A percentile compares a stretch with the other conserved stretches of the same genome.
phyloP scores from a whole-genome alignment of 2,329 filamentous ascomycete genomes.

The Amylocarpus encephaloides region DNA sequence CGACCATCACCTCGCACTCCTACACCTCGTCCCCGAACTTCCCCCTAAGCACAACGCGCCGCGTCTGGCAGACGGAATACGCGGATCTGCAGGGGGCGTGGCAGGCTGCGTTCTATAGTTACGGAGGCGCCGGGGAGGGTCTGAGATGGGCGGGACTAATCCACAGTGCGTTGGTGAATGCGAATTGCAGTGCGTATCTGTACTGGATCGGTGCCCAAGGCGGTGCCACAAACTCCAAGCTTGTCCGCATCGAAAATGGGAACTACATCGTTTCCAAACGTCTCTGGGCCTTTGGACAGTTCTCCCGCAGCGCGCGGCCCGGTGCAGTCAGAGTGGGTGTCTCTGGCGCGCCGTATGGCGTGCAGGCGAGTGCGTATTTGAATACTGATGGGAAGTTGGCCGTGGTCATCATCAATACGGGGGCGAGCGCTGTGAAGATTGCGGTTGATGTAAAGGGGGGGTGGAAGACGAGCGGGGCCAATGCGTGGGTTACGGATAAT shows the following conservation, averaged over 20 bases:
- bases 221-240: conserved; percentile 32
- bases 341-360: not conserved
- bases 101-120: conserved; percentile 41
- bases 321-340: conserved; percentile 14
- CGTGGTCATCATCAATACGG: conserved; percentile 3
- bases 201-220: conserved; percentile 44
- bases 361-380: conserved; percentile 7
- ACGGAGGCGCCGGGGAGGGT: conserved; percentile 43
- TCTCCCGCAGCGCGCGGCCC: conserved; percentile 13
- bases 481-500: conserved; percentile 3
- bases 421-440: not conserved
- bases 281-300: conserved; percentile 22
- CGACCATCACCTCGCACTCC: conserved; percentile 36
- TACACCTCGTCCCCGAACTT: conserved; percentile 36
- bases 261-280: conserved; percentile 9
- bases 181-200: conserved; percentile 45
- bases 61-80: conserved; percentile 48
- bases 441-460: not conserved
- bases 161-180: conserved; percentile 42
- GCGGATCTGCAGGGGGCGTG: conserved; percentile 40
- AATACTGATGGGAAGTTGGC: conserved; percentile 6
- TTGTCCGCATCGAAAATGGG: conserved; percentile 7
- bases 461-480: not conserved
- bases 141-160: conserved; percentile 51
- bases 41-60: conserved; percentile 36